A percentile compares a stretch with the other conserved stretches of the same genome.
These are phyloP conservation scores for Ophiorrhiza pumila DNA, from an alignment of 257 asterid genomes.

Conservation along the genomic window DNA sequence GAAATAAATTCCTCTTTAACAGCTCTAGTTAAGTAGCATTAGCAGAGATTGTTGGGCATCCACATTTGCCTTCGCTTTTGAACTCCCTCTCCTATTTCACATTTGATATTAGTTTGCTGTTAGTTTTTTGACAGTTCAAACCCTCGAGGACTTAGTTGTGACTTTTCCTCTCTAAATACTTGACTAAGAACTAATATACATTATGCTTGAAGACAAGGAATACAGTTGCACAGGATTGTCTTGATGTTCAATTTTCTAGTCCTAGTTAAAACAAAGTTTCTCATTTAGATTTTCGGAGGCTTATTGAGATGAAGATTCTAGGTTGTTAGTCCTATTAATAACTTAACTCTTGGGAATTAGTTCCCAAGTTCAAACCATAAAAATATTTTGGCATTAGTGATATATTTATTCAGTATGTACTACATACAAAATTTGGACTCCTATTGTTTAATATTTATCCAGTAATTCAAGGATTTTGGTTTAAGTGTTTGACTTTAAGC, in stretches of 20 bases:
- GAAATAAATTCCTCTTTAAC: background rate
- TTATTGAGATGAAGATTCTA: background rate
- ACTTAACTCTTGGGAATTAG: background rate
- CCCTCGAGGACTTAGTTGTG: background rate
- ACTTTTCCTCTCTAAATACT: background rate
- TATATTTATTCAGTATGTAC: background rate
- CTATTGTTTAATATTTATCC: background rate
- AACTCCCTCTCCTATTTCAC: background rate
- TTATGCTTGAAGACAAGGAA: background rate
- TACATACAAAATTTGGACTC: background rate
- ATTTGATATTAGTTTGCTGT: too few relatives aligned
- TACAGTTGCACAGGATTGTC: background rate
- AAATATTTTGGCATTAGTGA: background rate
- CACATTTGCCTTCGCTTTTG: background rate
- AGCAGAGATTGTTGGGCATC: background rate
- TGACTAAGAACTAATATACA: background rate
- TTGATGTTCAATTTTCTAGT: background rate
- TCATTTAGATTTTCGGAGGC: background rate
- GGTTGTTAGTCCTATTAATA: background rate
- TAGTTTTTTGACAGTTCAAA: background rate
- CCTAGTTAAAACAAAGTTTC: background rate
- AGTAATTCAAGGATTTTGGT: background rate
- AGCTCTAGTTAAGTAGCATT: background rate
- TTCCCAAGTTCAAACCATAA: background rate
- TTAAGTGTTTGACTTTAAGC: background rate